Evolutionary conservation across 1,284 basidiomycete genomes (phyloP).

Genomic region (Rhodofomes roseus): DNA sequence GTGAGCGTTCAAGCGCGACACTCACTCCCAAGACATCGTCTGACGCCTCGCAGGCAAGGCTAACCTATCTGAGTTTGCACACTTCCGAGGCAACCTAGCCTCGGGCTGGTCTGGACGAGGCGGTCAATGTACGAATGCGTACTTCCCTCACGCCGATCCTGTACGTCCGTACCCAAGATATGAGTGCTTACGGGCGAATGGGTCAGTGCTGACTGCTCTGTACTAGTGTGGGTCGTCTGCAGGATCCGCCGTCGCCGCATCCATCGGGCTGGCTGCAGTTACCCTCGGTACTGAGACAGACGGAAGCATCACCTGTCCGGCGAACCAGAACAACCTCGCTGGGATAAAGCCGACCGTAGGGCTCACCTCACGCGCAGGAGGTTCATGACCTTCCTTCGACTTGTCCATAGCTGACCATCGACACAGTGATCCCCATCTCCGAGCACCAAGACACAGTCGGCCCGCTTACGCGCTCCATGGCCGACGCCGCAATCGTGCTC

Average conservation of each 20-base stretch:
- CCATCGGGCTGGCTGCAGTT: constrained; percentile 55
- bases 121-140: constrained; percentile 36
- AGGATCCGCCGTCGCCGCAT: constrained; percentile 52
- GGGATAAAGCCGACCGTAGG: constrained; percentile 64
- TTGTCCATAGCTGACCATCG: neutral
- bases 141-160: constrained; percentile 35
- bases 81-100: constrained; percentile 26
- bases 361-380: constrained; percentile 59
- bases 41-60: constrained; percentile 20
- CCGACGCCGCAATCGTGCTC: constrained; percentile 58
- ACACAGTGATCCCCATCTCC: constrained; percentile 57
- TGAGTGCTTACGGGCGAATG: no score
- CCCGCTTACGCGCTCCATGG: constrained; percentile 54
- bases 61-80: constrained; percentile 28
- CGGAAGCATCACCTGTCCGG: constrained; percentile 48
- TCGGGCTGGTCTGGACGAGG: constrained; percentile 40
- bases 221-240: constrained; percentile 44
- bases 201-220: constrained; percentile 30
- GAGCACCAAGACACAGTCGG: constrained; percentile 64
- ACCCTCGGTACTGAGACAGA: constrained; percentile 61
- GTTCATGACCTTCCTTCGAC: constrained; percentile 25
- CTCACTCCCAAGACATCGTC: constrained; percentile 19
- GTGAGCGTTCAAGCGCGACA: constrained; percentile 18
- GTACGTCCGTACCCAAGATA: constrained; percentile 3
- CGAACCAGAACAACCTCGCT: constrained; percentile 34